phyloP scores from a whole-genome alignment of 345 rosid species.

The Excoecaria cochinchinensis region DNA sequence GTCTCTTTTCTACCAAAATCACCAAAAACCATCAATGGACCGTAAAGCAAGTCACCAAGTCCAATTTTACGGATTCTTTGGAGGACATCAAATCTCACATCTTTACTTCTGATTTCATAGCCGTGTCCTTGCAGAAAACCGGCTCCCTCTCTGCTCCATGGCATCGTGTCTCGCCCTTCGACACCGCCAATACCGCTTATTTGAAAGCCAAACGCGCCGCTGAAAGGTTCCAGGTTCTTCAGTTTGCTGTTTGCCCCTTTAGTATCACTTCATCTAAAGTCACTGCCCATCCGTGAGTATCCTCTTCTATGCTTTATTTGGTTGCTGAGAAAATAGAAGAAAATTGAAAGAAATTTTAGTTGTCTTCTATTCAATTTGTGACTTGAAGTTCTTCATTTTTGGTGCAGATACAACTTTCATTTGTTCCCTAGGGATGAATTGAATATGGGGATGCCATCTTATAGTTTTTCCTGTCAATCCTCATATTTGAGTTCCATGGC shows the following conservation, averaged over 20 bases:
- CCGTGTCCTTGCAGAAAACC: slow-evolving; percentile 62
- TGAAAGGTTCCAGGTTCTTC: slow-evolving; percentile 70
- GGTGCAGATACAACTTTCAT: slow-evolving; percentile 77
- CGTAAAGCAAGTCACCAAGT: slow-evolving; percentile 62
- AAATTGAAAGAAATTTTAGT: not conserved
- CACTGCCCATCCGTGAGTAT: slow-evolving; percentile 60
- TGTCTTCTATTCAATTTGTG: not conserved
- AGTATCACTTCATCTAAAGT: slow-evolving; percentile 46
- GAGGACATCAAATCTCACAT: slow-evolving; percentile 53
- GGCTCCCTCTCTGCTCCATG: slow-evolving; percentile 77
- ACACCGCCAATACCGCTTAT: slow-evolving; percentile 66
- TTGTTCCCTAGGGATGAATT: slow-evolving; percentile 86
- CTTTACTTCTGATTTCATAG: slow-evolving; percentile 60
- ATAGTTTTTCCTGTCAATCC: slow-evolving; percentile 79
- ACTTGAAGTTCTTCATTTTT: not conserved
- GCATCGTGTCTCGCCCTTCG: slow-evolving; percentile 76
- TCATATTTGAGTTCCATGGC: slow-evolving; percentile 71
- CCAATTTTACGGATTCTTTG: slow-evolving; percentile 56
- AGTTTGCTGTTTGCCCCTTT: slow-evolving; percentile 83
- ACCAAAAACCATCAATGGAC: slow-evolving; percentile 38
- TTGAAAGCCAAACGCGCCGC: slow-evolving; percentile 68
- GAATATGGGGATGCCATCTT: slow-evolving; percentile 75
- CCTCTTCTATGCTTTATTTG: not conserved
- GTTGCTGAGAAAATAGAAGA: slow-evolving; percentile 3
- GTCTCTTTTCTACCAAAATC: slow-evolving; percentile 39